Base-by-base conservation (phyloP, 345 rosid species). In the Pistacia integerrima region DNA sequence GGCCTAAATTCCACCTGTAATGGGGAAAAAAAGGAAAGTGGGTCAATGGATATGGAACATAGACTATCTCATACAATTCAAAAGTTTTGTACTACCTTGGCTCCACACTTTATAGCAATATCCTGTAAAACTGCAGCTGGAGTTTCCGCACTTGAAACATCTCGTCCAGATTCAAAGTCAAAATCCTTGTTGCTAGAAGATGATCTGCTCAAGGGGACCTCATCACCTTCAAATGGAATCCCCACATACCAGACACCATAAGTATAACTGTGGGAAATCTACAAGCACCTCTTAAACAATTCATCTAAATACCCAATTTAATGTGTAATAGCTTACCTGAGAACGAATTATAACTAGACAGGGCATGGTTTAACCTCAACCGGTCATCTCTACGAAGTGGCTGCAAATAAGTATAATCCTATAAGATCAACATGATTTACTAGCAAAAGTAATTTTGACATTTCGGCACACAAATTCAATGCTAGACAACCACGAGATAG, bases 71-170 rank as follows among this genome's bases (percentile, higher is more conserved):
- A 33, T 14, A 30, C 57, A 48, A 66, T n/a, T 38, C 20, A 60
- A 2, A 41, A 16, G 9, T 67, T 55, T 64, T 55, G 22, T 14
- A 33, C 59, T 87, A 94, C 99, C 97, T 91, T 97, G 70, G 93
- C 60, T 81, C 98, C 97, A 82, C 94, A 92, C 82, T 88, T 92
- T 78, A 74, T 79, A 36, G 98, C 98, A 85, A 97, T 94, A 59
- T 84, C 93, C 77, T 85, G 94, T 75, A 97, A 81, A 61, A 80
- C 89, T 67, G 70, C 85, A 68, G 84, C 90, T 8, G 94, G 82
- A 79, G 87, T 82, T 81, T 93, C 97, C 68, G 84, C 86, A 80
- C 64, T 79, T 73, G 89, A 57, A 82, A 82, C 86, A 82, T 73
- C 83, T 75, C 85, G 90, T 78, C 88, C 93, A 70, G 86, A 78